Base-by-base conservation (phyloP, 2,329 filamentous ascomycete species). In the Aspergillus quadricinctus region DNA sequence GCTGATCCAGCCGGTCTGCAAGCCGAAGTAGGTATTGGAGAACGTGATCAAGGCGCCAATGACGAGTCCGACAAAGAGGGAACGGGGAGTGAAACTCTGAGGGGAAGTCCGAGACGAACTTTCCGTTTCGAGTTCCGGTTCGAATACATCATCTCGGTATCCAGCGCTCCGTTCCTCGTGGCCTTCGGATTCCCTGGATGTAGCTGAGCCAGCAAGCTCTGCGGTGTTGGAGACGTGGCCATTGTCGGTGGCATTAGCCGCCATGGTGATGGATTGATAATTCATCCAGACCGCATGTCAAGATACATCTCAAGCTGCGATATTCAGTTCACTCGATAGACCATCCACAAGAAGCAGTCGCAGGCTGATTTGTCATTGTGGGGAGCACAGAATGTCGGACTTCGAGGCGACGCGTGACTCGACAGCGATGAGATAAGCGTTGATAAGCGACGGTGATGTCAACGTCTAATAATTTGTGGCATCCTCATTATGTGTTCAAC, bases 11-110 rank as follows among this genome's bases (percentile, higher is more conserved):
- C 87, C 87, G 28, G 90, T 95, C 76, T 97, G 94, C 31, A 99
- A 80, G n/a, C 94, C 94, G 72, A 99, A 99, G 74, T 97, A 99
- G 80, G 95, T 97, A 71, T 99, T 99, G 52, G 90, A 95, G 72
- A 96, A 96, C 70, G 90, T 94, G 68, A 97, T 96, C 54, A 97
- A 80, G 4, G 94, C 84, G 43, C 94, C 94, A 61, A 99, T 94
- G 3, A 84, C 78, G 5, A 96, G 80, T 17, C 94, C 94, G 28
- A 90, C 90, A 4, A 85, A 70, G 41, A 97, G 81, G 51, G 91
- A 91, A 55, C 94, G 88, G 27, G 88, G 56, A 0, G 94, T 97
- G 76, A 99, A 97, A 77, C 91, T 92, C 59, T 75, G 73, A 19
- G 72, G 61, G 35, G 72, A 71, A 29, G 69, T 69, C 29, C 49